Conservation (phyloP, 805 yeast genomes). For the Ogataea ramenticola region DNA sequence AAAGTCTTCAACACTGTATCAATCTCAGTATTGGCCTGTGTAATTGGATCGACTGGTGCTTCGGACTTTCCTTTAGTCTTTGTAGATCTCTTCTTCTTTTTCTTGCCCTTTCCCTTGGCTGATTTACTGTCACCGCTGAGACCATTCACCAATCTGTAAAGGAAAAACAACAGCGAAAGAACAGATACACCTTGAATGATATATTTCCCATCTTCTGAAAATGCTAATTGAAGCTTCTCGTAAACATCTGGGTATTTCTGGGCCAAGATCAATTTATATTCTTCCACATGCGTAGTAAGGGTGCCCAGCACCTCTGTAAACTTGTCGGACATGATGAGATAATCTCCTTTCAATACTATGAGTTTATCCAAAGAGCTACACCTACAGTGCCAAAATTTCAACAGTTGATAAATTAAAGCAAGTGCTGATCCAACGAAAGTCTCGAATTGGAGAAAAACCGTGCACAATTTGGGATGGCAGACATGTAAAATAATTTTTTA, state of each 20-base stretch:
- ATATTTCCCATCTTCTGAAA: background rate
- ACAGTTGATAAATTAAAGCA: too few relatives aligned
- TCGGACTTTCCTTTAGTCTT: constrained; percentile 8
- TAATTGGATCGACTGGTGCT: constrained; percentile 11
- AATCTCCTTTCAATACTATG: too few relatives aligned
- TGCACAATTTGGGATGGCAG: too few relatives aligned
- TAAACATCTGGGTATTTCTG: background rate
- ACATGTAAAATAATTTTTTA: too few relatives aligned
- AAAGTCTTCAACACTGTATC: constrained; percentile 10
- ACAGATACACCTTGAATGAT: background rate
- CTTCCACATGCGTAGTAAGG: background rate
- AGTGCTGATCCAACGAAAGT: too few relatives aligned
- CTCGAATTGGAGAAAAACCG: too few relatives aligned
- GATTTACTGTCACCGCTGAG: background rate
- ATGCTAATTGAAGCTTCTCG: background rate
- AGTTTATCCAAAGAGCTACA: too few relatives aligned
- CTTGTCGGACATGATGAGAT: background rate
- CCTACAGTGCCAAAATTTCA: too few relatives aligned
- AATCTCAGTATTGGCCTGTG: constrained; percentile 11
- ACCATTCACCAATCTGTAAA: background rate
- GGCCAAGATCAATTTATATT: background rate
- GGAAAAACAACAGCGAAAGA: background rate
- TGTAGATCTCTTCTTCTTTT: constrained; percentile 8
- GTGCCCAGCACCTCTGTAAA: background rate
- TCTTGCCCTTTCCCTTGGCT: constrained; percentile 2